Percentiles rank a stretch among this genome's conserved stretches.
These are phyloP conservation scores for Leishmania major DNA, from an alignment of 208 protist species.

Conservation along the genomic window DNA sequence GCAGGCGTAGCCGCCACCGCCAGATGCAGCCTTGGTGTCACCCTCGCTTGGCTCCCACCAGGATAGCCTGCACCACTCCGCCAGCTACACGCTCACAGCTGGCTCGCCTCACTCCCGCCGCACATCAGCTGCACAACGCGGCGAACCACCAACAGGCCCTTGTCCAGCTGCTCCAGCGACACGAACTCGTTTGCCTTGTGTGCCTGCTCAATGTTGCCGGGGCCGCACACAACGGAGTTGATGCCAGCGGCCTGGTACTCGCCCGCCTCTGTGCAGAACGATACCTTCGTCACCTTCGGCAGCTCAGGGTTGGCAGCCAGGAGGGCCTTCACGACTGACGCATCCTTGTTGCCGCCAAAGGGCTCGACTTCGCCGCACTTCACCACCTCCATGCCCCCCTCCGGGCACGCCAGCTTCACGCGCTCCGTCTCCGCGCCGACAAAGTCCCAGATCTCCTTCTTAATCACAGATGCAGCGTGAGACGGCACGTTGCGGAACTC, in stretches of 20 bases:
- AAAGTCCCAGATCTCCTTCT: slow-evolving; percentile 36
- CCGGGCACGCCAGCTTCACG: slow-evolving; percentile 16
- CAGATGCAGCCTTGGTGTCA: neutral
- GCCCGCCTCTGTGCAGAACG: slow-evolving; percentile 62
- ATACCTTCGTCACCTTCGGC: slow-evolving; percentile 34
- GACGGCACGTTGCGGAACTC: slow-evolving; percentile 62
- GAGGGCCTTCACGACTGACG: slow-evolving; percentile 39
- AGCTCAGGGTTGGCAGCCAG: slow-evolving; percentile 15
- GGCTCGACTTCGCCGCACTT: slow-evolving; percentile 4
- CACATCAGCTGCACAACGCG: slow-evolving; percentile 38
- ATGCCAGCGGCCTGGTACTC: slow-evolving; percentile 57
- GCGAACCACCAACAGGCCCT: slow-evolving; percentile 40
- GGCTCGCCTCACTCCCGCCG: slow-evolving; percentile 16
- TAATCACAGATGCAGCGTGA: slow-evolving; percentile 26
- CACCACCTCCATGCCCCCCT: slow-evolving; percentile 22
- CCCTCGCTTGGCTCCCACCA: neutral
- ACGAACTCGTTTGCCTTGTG: slow-evolving; percentile 77
- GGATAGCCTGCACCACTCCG: neutral
- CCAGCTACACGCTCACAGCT: slow-evolving; percentile 24
- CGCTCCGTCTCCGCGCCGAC: slow-evolving; percentile 24
- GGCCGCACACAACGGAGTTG: slow-evolving; percentile 62
- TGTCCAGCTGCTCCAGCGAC: slow-evolving; percentile 54
- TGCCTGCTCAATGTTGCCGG: slow-evolving; percentile 62
- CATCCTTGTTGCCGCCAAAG: slow-evolving; percentile 27
- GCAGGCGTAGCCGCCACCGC: neutral